Evolutionary conservation across 78 protist genomes (phyloP).

Genomic region (Chrysochromulina parva): DNA sequence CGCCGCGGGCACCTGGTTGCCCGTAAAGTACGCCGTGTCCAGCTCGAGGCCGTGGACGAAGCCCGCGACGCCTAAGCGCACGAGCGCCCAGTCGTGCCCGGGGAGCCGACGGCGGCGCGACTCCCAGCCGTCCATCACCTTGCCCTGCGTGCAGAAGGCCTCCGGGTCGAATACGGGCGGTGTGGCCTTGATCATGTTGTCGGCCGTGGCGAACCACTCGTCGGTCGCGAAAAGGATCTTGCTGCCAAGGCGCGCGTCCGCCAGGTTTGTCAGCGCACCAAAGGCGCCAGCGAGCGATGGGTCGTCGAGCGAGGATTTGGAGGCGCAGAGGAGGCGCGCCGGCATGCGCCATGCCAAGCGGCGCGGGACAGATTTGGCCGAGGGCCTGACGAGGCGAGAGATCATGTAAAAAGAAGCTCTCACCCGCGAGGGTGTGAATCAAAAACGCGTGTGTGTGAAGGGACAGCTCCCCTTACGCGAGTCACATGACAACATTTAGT

Average conservation of each 20-base stretch:
- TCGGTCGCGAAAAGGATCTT: conserved; percentile 58
- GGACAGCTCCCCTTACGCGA: too few species aligned
- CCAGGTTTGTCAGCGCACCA: neutral
- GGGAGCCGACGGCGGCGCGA: conserved; percentile 73
- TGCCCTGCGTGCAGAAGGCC: conserved; percentile 32
- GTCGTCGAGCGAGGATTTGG: too few species aligned
- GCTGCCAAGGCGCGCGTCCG: conserved; percentile 9
- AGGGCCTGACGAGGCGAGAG: too few species aligned
- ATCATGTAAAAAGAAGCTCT: too few species aligned
- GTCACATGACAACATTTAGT: too few species aligned
- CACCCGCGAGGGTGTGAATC: too few species aligned
- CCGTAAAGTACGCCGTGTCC: conserved; percentile 80
- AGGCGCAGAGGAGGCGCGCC: too few species aligned
- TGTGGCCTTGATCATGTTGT: conserved; percentile 5
- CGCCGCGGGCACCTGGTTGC: conserved; percentile 77
- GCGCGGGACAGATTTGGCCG: too few species aligned
- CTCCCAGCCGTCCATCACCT: conserved; percentile 88
- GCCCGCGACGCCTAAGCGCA: conserved; percentile 73
- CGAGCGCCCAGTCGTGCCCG: conserved; percentile 80
- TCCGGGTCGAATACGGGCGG: conserved; percentile 19
- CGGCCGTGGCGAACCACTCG: conserved; percentile 60
- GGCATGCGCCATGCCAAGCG: too few species aligned
- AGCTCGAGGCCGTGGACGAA: conserved; percentile 64
- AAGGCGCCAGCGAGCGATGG: neutral
- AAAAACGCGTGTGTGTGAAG: too few species aligned